phyloP scores from a whole-genome alignment of 1,284 basidiomycete genomes.

The Malassezia psittaci region DNA sequence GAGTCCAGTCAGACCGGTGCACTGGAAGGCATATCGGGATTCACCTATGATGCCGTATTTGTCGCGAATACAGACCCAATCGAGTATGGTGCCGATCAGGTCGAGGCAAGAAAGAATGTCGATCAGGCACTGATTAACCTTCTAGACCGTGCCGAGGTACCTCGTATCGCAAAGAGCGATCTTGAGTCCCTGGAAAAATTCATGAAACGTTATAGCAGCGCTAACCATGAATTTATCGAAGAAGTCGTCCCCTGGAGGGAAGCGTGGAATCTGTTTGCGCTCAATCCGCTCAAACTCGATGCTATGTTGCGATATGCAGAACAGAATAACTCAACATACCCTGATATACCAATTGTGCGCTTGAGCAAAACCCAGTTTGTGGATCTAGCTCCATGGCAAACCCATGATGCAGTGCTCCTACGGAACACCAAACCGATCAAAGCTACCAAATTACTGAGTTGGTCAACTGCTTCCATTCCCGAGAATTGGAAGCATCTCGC shows the following conservation, averaged over 20 bases:
- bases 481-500: background rate
- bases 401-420: slow-evolving; percentile 2
- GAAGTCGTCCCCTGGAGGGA: background rate
- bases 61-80: background rate
- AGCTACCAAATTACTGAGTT: slow-evolving; percentile 14
- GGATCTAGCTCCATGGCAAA: slow-evolving; percentile 3
- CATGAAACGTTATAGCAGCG: background rate
- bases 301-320: background rate
- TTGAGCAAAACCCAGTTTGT: slow-evolving; percentile 3
- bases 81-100: background rate
- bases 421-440: slow-evolving; percentile 15
- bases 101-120: background rate
- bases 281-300: slow-evolving; percentile 18
- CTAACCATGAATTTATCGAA: background rate
- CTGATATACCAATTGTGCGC: slow-evolving; percentile 11
- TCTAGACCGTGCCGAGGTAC: background rate
- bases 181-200: background rate
- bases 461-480: slow-evolving; percentile 13
- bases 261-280: background rate
- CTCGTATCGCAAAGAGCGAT: background rate
- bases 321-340: background rate
- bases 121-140: background rate
- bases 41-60: slow-evolving; percentile 10
- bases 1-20: background rate
- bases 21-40: slow-evolving; percentile 10